Conservation (phyloP, 2,329 filamentous ascomycete species). For the Microdochium bolleyi region DNA sequence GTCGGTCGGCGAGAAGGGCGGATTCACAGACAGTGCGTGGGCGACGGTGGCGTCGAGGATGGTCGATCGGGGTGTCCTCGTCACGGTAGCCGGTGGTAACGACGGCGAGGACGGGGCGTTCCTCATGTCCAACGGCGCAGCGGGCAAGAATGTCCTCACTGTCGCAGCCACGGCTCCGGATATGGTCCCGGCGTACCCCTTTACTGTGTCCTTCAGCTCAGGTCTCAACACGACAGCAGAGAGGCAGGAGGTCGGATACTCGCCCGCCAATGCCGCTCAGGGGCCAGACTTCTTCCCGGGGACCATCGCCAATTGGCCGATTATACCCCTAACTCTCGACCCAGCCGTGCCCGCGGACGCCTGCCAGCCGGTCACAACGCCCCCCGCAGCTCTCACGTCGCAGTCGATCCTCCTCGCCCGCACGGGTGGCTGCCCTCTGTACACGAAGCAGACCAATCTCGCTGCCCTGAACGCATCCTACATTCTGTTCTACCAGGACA, state of each 20-base stretch:
- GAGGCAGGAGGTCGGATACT: slow-evolving; percentile 14
- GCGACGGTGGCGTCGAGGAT: slow-evolving; percentile 30
- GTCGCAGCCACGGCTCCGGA: slow-evolving; percentile 13
- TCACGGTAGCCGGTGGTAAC: slow-evolving; percentile 13
- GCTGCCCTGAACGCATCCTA: slow-evolving; percentile 16
- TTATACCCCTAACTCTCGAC: slow-evolving; percentile 15
- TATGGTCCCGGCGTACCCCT: slow-evolving; percentile 10
- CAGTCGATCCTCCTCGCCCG: slow-evolving; percentile 8
- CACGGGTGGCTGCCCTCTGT: slow-evolving; percentile 8
- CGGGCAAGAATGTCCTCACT: slow-evolving; percentile 15
- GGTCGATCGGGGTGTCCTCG: slow-evolving; percentile 21
- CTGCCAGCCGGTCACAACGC: slow-evolving; percentile 11
- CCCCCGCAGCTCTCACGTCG: slow-evolving; percentile 7
- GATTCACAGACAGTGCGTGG: slow-evolving; percentile 28
- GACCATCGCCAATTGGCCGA: slow-evolving; percentile 14
- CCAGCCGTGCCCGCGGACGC: slow-evolving; percentile 14
- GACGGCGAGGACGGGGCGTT: slow-evolving; percentile 14
- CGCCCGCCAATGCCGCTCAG: slow-evolving; percentile 3
- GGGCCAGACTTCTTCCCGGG: slow-evolving; percentile 10
- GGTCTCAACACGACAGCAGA: slow-evolving; percentile 8
- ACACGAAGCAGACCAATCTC: slow-evolving; percentile 19
- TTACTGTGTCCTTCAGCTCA: slow-evolving; percentile 11
- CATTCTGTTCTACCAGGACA: slow-evolving; percentile 24
- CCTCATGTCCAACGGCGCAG: slow-evolving; percentile 13
- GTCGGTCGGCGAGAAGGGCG: slow-evolving; percentile 11